Base-by-base conservation (phyloP, 495 filamentous ascomycete genomes). In the Ramalina peruviana region DNA sequence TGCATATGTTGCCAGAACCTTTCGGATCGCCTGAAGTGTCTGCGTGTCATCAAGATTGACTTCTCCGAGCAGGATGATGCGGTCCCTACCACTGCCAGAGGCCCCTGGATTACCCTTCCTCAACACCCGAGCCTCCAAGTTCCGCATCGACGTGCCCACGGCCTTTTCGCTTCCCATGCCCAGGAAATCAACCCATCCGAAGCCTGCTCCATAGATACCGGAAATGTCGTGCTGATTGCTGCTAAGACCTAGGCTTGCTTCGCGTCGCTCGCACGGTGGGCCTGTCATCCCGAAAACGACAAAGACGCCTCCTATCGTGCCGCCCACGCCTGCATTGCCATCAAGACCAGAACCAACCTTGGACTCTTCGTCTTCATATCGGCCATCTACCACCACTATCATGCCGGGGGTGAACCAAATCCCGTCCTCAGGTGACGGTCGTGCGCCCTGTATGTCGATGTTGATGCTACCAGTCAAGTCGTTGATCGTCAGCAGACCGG, bases 101-200 rank as follows among this genome's bases (percentile, higher is more conserved):
- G 38, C 64, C 56, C 47, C 69, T 59, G 47, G 60, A 63, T 40
- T 57, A 71, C 60, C n/a, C 36, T 46, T 17, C 53, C 36, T 55
- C 62, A 58, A 37, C 50, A 61, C 33, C 45, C 49, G 26, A 57
- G 51, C 44, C 58, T 87, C 82, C 3, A 94, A 67, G 55, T 73
- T 82, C 36, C 86, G 78, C 87, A 99, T 94, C 11, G 80, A 78
- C 2, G 76, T 64, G 0, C 92, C 89, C 11, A 81, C 78, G 21
- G 87, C 87, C 45, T 89, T 82, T 62, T 94, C 88, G 53, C 86
- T 90, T 7, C 92, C 92, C 2, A 89, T 76, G 19, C 93, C 92
- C 0, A 95, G 66, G 62, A 97, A 97, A 60, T 99, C 93, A 9
- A 94, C 83, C 86, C 94, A 97, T 11, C 92, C 93, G 60, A 96